Evolutionary conservation across 2,329 filamentous ascomycete species (phyloP).

Genomic region (Ceratocystis variospora): DNA sequence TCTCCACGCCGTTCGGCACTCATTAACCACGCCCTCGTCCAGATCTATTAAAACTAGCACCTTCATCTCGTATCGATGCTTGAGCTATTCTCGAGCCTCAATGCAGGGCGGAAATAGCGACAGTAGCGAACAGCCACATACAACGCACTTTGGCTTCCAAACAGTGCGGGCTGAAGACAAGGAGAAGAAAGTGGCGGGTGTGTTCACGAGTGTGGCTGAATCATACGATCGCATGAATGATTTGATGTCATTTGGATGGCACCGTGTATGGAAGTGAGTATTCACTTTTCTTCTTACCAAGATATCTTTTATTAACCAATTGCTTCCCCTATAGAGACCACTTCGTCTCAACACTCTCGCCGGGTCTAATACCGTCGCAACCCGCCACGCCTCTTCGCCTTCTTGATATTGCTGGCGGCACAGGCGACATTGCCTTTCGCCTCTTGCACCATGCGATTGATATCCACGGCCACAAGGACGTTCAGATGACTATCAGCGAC

Average conservation of each 20-base stretch:
- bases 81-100: constrained; percentile 15
- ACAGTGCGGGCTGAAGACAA: constrained; percentile 73
- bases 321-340: constrained; percentile 45
- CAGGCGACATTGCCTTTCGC: constrained; percentile 94
- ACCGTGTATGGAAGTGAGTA: constrained; percentile 76
- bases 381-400: constrained; percentile 50
- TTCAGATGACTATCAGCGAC: constrained; percentile 80
- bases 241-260: constrained; percentile 94
- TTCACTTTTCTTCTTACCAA: not conserved
- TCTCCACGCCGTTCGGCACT: constrained; percentile 16
- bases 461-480: constrained; percentile 60
- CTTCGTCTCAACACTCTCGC: constrained; percentile 84
- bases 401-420: constrained; percentile 92
- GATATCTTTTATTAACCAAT: not conserved
- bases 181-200: constrained; percentile 55
- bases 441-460: constrained; percentile 77
- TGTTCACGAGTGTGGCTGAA: constrained; percentile 89
- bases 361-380: constrained; percentile 44
- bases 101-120: not conserved
- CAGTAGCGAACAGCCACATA: not conserved
- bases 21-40: not conserved
- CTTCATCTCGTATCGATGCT: constrained; percentile 16
- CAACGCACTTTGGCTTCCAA: constrained; percentile 81
- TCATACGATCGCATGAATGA: constrained; percentile 99
- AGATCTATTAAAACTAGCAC: constrained; percentile 2